phyloP scores from a whole-genome alignment of 805 yeast genomes.

The Zygosaccharomyces lentus region DNA sequence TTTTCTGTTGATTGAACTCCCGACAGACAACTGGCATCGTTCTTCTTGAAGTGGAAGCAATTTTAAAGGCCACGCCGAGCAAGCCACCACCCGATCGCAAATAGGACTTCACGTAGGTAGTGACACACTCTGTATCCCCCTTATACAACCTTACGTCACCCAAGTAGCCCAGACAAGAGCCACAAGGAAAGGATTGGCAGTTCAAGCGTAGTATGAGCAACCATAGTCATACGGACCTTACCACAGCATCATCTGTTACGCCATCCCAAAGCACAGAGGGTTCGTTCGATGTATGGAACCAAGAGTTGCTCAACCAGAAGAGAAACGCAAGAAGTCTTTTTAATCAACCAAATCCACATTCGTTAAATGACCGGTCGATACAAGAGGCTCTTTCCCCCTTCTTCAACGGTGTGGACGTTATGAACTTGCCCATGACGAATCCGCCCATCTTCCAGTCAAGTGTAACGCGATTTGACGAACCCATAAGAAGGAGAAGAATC shows the following conservation, averaged over 20 bases:
- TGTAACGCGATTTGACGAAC: conserved; percentile 32
- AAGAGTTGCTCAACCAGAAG: conserved; percentile 1
- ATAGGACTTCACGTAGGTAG: background rate
- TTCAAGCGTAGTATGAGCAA: background rate
- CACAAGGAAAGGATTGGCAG: background rate
- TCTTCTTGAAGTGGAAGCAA: no score
- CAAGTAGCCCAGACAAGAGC: background rate
- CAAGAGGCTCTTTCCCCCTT: conserved; percentile 40
- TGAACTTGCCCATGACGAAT: conserved; percentile 43
- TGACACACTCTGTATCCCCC: background rate
- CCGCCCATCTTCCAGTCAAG: conserved; percentile 46
- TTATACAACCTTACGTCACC: background rate
- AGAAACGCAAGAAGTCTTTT: conserved; percentile 1
- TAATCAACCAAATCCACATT: conserved; percentile 22
- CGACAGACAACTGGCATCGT: no score
- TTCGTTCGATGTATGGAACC: conserved; percentile 1
- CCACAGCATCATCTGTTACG: background rate
- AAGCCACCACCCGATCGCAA: no score
- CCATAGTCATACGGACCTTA: background rate
- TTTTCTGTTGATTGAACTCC: no score
- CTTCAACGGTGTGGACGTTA: conserved; percentile 42
- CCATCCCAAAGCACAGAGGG: background rate
- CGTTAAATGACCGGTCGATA: conserved; percentile 29
- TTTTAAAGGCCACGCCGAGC: no score
- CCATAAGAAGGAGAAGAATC: conserved; percentile 49